A percentile compares a stretch with the other conserved stretches of the same genome.
Conservation (phyloP, 2,329 filamentous ascomycete species). For the Diaporthe sp. region DNA sequence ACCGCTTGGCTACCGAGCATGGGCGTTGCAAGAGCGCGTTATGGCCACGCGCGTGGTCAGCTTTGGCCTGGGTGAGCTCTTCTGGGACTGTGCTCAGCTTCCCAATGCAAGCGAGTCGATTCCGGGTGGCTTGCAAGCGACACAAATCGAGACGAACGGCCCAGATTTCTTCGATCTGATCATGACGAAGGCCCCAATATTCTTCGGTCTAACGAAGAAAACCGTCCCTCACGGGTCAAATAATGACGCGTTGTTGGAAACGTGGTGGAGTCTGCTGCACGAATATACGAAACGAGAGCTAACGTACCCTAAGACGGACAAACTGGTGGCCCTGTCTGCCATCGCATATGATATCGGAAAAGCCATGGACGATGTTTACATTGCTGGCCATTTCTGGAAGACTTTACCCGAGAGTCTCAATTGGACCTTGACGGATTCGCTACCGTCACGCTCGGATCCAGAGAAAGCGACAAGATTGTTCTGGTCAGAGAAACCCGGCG, state of each 20-base stretch:
- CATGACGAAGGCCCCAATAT: no score
- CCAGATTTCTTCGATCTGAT: no score
- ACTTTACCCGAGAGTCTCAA: background rate
- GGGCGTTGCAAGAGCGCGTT: background rate
- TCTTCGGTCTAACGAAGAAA: background rate
- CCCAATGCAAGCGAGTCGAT: background rate
- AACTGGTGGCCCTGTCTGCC: background rate
- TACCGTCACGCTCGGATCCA: no score
- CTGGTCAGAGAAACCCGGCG: background rate
- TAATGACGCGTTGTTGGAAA: rapidly evolving
- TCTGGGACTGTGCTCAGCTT: background rate
- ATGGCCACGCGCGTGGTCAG: background rate
- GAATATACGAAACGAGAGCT: background rate
- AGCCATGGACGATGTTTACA: background rate
- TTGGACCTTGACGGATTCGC: background rate
- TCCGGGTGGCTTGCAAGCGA: background rate
- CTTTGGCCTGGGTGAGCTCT: background rate
- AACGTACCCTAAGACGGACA: background rate
- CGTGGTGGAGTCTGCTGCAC: background rate
- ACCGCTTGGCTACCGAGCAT: background rate
- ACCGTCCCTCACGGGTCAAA: background rate
- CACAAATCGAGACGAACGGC: no score
- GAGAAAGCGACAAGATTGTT: background rate
- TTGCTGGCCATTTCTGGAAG: background rate
- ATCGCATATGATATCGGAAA: background rate